These are phyloP conservation scores for Aegilops speltoides DNA, from an alignment of 176 grass and related monocot genomes.

Conservation along the genomic window DNA sequence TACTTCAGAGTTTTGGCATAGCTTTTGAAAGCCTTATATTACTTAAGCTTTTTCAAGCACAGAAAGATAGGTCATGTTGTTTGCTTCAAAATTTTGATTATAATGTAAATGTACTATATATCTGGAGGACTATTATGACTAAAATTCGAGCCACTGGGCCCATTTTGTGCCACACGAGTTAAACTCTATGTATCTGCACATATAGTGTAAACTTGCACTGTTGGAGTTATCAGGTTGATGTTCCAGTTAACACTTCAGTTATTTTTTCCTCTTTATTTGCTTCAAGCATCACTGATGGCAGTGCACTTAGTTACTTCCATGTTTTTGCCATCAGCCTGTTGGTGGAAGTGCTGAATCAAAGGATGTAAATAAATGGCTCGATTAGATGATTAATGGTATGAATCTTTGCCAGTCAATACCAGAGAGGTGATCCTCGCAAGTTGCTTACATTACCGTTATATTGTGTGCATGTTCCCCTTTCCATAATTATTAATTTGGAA, in stretches of 20 bases:
- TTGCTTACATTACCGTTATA: background rate
- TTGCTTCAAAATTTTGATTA: background rate
- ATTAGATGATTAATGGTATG: conserved; percentile 76
- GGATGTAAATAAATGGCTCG: conserved; percentile 92
- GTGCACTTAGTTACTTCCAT: conserved; percentile 52
- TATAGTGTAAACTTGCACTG: background rate
- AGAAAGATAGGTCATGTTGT: background rate
- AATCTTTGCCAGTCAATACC: conserved; percentile 44
- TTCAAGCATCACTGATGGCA: conserved; percentile 43
- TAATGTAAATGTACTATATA: conserved; percentile 9
- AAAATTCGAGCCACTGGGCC: background rate
- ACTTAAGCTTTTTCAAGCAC: background rate
- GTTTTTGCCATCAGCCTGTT: conserved; percentile 56
- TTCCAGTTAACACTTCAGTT: background rate
- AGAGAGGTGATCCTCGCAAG: conserved; percentile 65
- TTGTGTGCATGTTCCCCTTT: background rate
- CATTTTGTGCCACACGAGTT: conserved; percentile 8
- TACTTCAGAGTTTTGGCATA: background rate
- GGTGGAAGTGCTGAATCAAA: conserved; percentile 70
- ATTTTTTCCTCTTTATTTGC: background rate
- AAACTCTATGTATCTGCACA: background rate
- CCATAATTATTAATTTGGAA: background rate
- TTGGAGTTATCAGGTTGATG: background rate
- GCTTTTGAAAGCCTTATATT: background rate
- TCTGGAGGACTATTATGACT: background rate